Percentiles rank a stretch among this genome's conserved stretches.
phyloP scores from a whole-genome alignment of 2,329 filamentous ascomycete genomes.

The Alternaria ventricosa region DNA sequence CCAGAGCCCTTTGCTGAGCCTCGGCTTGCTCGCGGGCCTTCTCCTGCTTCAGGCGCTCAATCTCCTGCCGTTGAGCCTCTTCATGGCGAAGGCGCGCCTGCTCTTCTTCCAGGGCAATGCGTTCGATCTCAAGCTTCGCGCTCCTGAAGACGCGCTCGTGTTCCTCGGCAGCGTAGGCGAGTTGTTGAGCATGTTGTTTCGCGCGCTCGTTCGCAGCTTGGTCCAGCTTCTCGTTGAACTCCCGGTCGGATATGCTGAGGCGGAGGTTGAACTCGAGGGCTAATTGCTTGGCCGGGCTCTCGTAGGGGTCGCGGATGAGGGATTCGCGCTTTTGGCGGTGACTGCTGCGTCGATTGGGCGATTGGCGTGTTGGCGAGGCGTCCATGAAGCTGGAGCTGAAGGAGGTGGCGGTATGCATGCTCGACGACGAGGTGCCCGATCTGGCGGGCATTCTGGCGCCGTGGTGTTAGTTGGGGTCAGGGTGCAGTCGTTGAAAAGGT shows the following conservation, averaged over 20 bases:
- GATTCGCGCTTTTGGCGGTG: constrained; percentile 32
- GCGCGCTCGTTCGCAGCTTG: constrained; percentile 68
- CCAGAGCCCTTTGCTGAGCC: constrained; percentile 41
- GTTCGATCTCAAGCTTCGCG: constrained; percentile 61
- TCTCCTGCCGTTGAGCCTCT: constrained; percentile 45
- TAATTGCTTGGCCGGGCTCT: constrained; percentile 46
- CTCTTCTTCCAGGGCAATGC: constrained; percentile 54
- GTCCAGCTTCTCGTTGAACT: constrained; percentile 67
- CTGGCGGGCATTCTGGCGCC: constrained; percentile 35
- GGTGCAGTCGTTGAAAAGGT: constrained; percentile 24
- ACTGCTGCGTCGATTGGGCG: constrained; percentile 38
- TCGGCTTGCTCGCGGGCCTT: constrained; percentile 52
- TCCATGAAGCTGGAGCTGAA: constrained; percentile 42
- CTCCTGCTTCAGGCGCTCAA: constrained; percentile 53
- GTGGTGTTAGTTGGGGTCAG: constrained; percentile 5
- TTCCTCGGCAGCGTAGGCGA: constrained; percentile 69
- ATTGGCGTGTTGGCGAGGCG: constrained; percentile 41
- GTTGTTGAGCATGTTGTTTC: constrained; percentile 67
- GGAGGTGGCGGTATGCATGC: constrained; percentile 43
- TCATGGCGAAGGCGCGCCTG: constrained; percentile 41
- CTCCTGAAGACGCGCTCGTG: constrained; percentile 69
- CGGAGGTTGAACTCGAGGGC: constrained; percentile 52
- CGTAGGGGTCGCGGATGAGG: constrained; percentile 29
- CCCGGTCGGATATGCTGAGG: constrained; percentile 50
- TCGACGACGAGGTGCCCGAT: constrained; percentile 43